Conservation (phyloP, 2,329 filamentous ascomycete species). For the Verticillium zaregamsianum region DNA sequence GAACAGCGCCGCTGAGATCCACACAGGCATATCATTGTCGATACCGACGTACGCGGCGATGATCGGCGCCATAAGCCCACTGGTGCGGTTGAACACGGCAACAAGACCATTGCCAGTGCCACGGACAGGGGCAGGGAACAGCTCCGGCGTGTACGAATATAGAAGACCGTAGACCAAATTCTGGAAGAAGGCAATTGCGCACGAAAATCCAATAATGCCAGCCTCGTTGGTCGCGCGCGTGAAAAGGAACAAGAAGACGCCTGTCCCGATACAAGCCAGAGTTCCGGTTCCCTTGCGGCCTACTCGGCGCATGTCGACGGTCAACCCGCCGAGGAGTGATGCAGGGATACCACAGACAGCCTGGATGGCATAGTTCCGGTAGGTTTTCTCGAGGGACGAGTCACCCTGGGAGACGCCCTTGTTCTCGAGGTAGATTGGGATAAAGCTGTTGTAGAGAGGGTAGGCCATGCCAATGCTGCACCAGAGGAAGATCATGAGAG, state of each 20-base stretch:
- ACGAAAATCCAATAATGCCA: conserved; percentile 14
- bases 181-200: conserved; percentile 18
- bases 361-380: conserved; percentile 18
- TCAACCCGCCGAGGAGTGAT: conserved; percentile 9
- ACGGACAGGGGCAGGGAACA: conserved; percentile 3
- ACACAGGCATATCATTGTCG: conserved; percentile 6
- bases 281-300: conserved; percentile 16
- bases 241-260: conserved; percentile 19
- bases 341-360: conserved; percentile 16
- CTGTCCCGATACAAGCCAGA: conserved; percentile 13
- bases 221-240: conserved; percentile 16
- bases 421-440: conserved; percentile 22
- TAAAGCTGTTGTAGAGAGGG: conserved; percentile 50
- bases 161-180: conserved; percentile 16
- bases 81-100: conserved; percentile 2
- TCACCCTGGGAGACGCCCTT: conserved; percentile 13
- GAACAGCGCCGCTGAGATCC: conserved; percentile 8
- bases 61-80: conserved; percentile 7
- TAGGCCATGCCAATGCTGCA: conserved; percentile 55
- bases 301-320: conserved; percentile 14
- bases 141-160: conserved; percentile 7
- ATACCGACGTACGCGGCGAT: conserved; percentile 10
- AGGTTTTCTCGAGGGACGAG: conserved; percentile 5
- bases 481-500: conserved; percentile 52
- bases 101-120: conserved; percentile 5